Evolutionary conservation across 1,139 yeast genomes (phyloP).

Genomic region (Hemisphaericaspora xylanilytica): DNA sequence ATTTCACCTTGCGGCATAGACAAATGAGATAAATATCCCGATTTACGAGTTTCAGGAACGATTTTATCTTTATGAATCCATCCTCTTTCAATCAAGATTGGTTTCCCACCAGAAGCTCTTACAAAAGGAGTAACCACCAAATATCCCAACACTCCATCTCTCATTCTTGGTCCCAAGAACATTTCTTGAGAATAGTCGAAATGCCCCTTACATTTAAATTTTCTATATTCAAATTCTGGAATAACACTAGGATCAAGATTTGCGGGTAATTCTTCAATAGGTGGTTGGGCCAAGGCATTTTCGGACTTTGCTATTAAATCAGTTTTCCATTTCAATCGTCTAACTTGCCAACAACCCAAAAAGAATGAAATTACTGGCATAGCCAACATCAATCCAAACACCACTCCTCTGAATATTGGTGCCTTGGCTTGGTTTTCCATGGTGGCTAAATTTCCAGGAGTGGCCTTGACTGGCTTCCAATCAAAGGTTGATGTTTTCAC

Average conservation of each 20-base stretch:
- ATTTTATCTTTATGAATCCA: constrained; percentile 81
- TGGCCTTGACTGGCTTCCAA: constrained; percentile 74
- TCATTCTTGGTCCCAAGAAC: constrained; percentile 86
- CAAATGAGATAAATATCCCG: constrained; percentile 54
- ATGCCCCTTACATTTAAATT: constrained; percentile 69
- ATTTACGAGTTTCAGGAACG: constrained; percentile 55
- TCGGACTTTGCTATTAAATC: constrained; percentile 79
- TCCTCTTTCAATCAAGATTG: constrained; percentile 82
- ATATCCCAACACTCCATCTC: constrained; percentile 77
- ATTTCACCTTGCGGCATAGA: constrained; percentile 76
- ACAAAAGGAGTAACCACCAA: constrained; percentile 78
- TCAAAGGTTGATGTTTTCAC: constrained; percentile 73
- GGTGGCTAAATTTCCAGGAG: constrained; percentile 43
- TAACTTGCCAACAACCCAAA: constrained; percentile 92
- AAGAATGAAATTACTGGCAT: constrained; percentile 89
- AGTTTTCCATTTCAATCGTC: constrained; percentile 86
- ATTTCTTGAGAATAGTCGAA: constrained; percentile 86
- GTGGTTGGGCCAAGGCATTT: constrained; percentile 70
- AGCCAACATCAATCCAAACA: constrained; percentile 61
- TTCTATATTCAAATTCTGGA: constrained; percentile 75
- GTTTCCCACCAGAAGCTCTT: constrained; percentile 68
- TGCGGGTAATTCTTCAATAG: constrained; percentile 65
- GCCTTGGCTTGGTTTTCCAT: constrained; percentile 39
- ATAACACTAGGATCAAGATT: constrained; percentile 52
- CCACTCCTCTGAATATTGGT: constrained; percentile 45